Evolutionary conservation across 2,329 filamentous ascomycete genomes (phyloP).

Genomic region (Curvularia sp.): DNA sequence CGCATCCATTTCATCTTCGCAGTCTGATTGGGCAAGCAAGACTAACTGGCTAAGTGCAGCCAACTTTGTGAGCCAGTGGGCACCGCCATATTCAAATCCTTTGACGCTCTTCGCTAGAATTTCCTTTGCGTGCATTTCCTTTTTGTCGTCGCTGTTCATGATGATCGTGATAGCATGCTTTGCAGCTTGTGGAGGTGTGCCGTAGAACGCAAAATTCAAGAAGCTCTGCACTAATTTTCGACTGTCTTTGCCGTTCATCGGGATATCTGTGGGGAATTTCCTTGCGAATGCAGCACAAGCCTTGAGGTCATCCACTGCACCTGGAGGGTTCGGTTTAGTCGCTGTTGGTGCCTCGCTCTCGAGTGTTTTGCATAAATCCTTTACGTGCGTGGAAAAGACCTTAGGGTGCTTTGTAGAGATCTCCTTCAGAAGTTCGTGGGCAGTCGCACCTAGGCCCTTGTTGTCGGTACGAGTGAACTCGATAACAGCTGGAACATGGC

Average conservation of each 20-base stretch:
- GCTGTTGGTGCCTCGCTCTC: constrained; percentile 79
- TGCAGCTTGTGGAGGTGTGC: constrained; percentile 79
- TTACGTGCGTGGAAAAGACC: constrained; percentile 90
- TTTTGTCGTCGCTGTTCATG: constrained; percentile 76
- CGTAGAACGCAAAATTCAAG: constrained; percentile 82
- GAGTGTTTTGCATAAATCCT: constrained; percentile 87
- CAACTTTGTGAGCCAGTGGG: constrained; percentile 77
- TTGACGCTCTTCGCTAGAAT: constrained; percentile 78
- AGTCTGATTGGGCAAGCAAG: constrained; percentile 74
- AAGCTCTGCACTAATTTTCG: constrained; percentile 82
- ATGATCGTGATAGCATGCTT: constrained; percentile 95
- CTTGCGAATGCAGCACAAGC: constrained; percentile 91
- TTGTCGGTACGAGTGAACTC: constrained; percentile 85
- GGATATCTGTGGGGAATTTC: constrained; percentile 83
- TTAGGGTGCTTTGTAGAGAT: constrained; percentile 90
- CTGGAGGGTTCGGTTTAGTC: constrained; percentile 70
- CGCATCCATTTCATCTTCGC: constrained; percentile 72
- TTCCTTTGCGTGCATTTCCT: constrained; percentile 85
- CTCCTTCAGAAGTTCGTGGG: constrained; percentile 88
- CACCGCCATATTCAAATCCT: constrained; percentile 73
- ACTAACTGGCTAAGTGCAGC: constrained; percentile 77
- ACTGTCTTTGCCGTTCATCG: constrained; percentile 63
- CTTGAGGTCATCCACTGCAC: constrained; percentile 88
- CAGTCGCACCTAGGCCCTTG: constrained; percentile 75
- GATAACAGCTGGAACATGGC: constrained; percentile 89